These are phyloP conservation scores for Calocera viscosa DNA, from an alignment of 768 basidiomycete species.

Conservation along the genomic window DNA sequence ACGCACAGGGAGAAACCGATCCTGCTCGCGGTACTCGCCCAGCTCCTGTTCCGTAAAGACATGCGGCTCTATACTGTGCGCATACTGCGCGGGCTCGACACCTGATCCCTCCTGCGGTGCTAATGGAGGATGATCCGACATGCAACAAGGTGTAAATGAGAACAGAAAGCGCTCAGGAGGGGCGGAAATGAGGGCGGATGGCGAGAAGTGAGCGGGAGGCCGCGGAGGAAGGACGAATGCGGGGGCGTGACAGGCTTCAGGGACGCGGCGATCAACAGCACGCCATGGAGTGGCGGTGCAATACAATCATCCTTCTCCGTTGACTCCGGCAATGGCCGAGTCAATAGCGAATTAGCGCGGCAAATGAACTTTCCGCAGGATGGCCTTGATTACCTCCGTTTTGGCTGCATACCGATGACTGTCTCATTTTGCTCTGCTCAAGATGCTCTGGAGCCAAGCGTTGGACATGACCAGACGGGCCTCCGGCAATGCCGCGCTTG, in stretches of 20 bases:
- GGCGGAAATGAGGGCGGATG: not conserved
- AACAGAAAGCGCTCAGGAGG: too few relatives aligned
- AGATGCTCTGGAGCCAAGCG: too few relatives aligned
- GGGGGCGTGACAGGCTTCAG: not conserved
- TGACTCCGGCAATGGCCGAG: not conserved
- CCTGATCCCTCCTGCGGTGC: not conserved
- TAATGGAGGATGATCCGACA: slow-evolving; percentile 7
- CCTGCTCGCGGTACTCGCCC: slow-evolving; percentile 89
- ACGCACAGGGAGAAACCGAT: slow-evolving; percentile 80
- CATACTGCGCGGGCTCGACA: slow-evolving; percentile 2
- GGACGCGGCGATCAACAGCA: not conserved
- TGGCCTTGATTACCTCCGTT: too few relatives aligned
- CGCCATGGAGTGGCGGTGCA: not conserved
- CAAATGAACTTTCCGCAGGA: too few relatives aligned
- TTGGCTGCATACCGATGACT: too few relatives aligned
- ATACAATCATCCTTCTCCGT: not conserved
- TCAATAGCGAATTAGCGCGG: too few relatives aligned
- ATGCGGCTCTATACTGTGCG: slow-evolving; percentile 31
- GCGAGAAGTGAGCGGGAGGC: not conserved
- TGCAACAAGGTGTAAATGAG: not conserved
- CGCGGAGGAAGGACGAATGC: not conserved
- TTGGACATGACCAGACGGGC: too few relatives aligned
- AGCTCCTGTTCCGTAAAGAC: slow-evolving; percentile 85
- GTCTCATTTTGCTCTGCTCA: too few relatives aligned
- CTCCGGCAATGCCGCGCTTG: too few relatives aligned